Conservation (phyloP, 305 asterid species). For the Fraxinus paxiana region DNA sequence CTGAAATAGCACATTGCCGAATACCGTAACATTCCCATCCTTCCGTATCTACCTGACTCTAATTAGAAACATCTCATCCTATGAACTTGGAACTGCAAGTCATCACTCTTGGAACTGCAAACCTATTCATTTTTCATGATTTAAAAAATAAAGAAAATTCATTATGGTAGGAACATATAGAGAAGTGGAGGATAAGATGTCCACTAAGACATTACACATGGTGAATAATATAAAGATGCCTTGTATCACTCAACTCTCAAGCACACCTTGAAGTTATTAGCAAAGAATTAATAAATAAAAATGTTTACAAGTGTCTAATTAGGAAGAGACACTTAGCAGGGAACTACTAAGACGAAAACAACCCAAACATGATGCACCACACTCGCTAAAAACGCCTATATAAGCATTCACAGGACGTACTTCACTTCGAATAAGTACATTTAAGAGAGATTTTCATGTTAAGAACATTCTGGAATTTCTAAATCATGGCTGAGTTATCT, state of each 20-base stretch:
- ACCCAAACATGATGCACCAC: not conserved
- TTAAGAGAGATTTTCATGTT: not conserved
- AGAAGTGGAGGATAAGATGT: not conserved
- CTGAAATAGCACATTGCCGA: not conserved
- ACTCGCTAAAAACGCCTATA: not conserved
- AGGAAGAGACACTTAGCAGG: not conserved
- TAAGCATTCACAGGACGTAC: not conserved
- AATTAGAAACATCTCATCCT: not conserved
- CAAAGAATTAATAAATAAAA: not conserved
- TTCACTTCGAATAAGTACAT: not conserved
- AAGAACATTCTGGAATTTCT: not conserved
- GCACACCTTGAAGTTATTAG: not conserved
- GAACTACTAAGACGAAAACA: not conserved
- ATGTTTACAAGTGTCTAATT: not conserved
- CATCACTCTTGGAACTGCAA: not conserved
- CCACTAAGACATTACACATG: not conserved
- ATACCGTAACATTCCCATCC: not conserved
- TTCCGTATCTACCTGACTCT: not conserved
- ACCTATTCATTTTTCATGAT: not conserved
- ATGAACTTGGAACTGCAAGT: not conserved
- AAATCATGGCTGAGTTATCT: not conserved
- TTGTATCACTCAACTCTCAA: not conserved
- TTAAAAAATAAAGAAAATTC: not conserved
- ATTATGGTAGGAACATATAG: not conserved
- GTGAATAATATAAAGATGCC: not conserved